Evolutionary conservation across 805 yeast genomes (phyloP).

Genomic region (Zygoascus ofunaensis): DNA sequence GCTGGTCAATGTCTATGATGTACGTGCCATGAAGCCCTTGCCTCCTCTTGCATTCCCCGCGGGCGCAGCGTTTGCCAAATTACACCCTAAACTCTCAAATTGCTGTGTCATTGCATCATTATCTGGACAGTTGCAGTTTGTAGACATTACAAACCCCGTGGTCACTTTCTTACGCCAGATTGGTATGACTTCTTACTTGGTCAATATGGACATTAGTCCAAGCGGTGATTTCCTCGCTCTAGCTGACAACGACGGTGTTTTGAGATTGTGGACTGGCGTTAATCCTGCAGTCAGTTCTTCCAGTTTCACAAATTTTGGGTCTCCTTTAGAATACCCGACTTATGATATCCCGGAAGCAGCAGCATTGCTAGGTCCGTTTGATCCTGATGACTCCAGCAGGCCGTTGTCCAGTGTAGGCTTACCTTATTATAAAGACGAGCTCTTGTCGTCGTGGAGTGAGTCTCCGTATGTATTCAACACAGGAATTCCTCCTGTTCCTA

Average conservation of each 20-base stretch:
- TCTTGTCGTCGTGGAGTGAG: slow-evolving; percentile 74
- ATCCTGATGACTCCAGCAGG: slow-evolving; percentile 34
- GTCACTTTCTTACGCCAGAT: slow-evolving; percentile 58
- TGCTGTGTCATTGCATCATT: slow-evolving; percentile 65
- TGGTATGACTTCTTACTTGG: slow-evolving; percentile 39
- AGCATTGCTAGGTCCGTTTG: slow-evolving; percentile 7
- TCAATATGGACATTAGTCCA: slow-evolving; percentile 46
- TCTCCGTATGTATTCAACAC: slow-evolving; percentile 35
- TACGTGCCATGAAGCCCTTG: slow-evolving; percentile 58
- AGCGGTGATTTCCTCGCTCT: slow-evolving; percentile 74
- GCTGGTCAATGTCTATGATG: slow-evolving; percentile 71
- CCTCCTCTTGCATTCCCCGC: slow-evolving; percentile 83
- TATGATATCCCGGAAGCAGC: slow-evolving; percentile 18
- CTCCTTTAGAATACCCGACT: slow-evolving; percentile 28
- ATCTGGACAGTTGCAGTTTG: slow-evolving; percentile 74
- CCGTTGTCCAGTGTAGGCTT: slow-evolving; percentile 72
- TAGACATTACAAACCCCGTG: slow-evolving; percentile 76
- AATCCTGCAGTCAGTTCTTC: slow-evolving; percentile 26
- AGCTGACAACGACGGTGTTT: slow-evolving; percentile 49
- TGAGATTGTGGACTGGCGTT: slow-evolving; percentile 58
- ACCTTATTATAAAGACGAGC: slow-evolving; percentile 72
- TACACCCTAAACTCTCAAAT: slow-evolving; percentile 82
- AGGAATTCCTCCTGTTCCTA: slow-evolving; percentile 47
- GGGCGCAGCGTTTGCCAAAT: slow-evolving; percentile 74
- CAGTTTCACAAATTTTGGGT: slow-evolving; percentile 50